A percentile compares a stretch with the other conserved stretches of the same genome.
Conservation (phyloP, 2,329 filamentous ascomycete species). For the Apiospora rasikravindrae region DNA sequence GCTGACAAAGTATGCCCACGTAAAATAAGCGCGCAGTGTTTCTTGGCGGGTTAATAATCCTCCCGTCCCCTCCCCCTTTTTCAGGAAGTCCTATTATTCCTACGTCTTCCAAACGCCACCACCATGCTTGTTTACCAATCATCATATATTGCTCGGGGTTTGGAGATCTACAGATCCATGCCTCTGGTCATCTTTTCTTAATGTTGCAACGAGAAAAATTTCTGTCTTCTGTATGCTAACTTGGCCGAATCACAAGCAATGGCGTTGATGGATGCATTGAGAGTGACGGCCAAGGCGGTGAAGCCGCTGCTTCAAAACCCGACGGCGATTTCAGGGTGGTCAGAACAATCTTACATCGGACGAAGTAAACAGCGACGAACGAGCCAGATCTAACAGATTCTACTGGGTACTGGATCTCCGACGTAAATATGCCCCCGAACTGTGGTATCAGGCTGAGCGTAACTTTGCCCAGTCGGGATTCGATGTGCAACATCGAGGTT, state of each 20-base stretch:
- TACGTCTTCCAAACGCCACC: neutral
- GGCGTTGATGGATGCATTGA: neutral
- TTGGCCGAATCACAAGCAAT: neutral
- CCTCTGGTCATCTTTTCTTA: neutral
- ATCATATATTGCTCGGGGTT: neutral
- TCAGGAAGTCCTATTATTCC: neutral
- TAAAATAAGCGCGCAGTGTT: neutral
- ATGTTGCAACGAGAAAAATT: neutral
- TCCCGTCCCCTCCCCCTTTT: neutral
- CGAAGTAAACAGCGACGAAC: neutral
- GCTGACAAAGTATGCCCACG: slow-evolving; percentile 12
- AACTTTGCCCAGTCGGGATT: neutral
- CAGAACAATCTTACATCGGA: neutral
- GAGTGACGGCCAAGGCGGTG: neutral
- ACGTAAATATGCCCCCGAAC: neutral
- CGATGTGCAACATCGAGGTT: neutral
- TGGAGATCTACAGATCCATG: neutral
- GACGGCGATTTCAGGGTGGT: neutral
- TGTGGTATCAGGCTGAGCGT: neutral
- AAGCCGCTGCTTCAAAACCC: neutral
- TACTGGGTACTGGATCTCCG: neutral
- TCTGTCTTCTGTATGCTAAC: neutral
- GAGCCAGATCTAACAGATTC: neutral
- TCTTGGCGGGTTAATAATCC: slow-evolving; percentile 1
- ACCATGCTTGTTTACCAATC: neutral